Evolutionary conservation across 2,329 filamentous ascomycete genomes (phyloP).

Genomic region (Diaporthe australafricana): DNA sequence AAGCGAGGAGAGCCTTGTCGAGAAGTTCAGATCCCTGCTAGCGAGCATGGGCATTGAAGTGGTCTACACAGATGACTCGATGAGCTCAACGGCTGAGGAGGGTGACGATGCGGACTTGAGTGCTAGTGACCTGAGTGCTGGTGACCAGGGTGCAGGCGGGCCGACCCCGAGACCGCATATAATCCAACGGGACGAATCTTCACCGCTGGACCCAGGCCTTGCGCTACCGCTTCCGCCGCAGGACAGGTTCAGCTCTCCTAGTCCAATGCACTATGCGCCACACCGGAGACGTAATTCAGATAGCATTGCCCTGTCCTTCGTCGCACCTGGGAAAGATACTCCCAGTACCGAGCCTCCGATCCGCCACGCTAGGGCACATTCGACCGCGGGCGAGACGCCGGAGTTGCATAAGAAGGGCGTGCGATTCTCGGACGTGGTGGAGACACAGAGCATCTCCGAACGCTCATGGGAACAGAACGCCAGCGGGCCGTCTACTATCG

Average conservation of each 20-base stretch:
- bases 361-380: conserved; percentile 30
- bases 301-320: conserved; percentile 37
- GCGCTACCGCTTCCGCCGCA: conserved; percentile 26
- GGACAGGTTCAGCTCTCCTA: conserved; percentile 32
- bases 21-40: conserved; percentile 78
- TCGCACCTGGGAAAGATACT: conserved; percentile 1
- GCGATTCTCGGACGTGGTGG: conserved; percentile 35
- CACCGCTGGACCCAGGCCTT: neutral
- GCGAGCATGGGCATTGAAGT: conserved; percentile 77
- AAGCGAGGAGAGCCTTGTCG: conserved; percentile 68
- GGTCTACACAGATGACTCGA: conserved; percentile 61
- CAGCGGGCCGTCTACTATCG: conserved; percentile 24
- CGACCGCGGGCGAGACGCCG: conserved; percentile 12
- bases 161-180: conserved; percentile 22
- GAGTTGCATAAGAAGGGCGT: conserved; percentile 34
- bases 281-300: conserved; percentile 43
- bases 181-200: conserved; percentile 12
- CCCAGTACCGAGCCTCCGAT: conserved; percentile 16
- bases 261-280: conserved; percentile 36
- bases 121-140: conserved; percentile 15
- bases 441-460: conserved; percentile 37
- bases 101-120: conserved; percentile 19
- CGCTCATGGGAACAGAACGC: conserved; percentile 30
- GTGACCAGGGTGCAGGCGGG: conserved; percentile 6
- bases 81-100: conserved; percentile 22